phyloP scores from a whole-genome alignment of 306 rosid species.

The Alnus rubra region DNA sequence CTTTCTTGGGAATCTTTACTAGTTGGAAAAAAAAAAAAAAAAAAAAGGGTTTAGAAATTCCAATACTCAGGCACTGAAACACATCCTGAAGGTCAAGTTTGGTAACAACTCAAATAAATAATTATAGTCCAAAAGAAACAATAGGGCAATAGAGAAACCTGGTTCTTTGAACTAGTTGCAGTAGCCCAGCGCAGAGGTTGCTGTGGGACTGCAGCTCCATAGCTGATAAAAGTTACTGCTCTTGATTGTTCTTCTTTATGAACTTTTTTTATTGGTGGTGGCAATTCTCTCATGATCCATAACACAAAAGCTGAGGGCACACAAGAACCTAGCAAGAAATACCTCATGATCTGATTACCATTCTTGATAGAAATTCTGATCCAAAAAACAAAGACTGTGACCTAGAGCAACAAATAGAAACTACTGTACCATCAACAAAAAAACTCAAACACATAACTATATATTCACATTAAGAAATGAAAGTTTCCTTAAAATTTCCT shows the following conservation, averaged over 20 bases:
- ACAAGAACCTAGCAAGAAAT: constrained; percentile 50
- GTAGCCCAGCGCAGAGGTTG: constrained; percentile 42
- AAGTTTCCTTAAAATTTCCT: background rate
- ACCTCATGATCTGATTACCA: background rate
- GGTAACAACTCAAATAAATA: constrained; percentile 3
- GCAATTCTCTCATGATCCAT: constrained; percentile 76
- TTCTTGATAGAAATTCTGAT: background rate
- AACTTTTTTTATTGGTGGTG: constrained; percentile 38
- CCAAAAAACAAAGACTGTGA: background rate
- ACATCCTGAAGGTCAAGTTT: background rate
- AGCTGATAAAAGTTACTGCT: constrained; percentile 50
- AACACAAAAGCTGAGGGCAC: constrained; percentile 64
- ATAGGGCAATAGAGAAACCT: constrained; percentile 34
- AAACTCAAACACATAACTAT: background rate
- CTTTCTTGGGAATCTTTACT: background rate
- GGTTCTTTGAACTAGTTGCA: constrained; percentile 49
- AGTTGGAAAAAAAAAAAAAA: background rate
- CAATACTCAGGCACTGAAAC: background rate
- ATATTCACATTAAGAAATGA: background rate
- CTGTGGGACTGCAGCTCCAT: constrained; percentile 25
- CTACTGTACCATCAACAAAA: background rate
- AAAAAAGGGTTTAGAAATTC: background rate
- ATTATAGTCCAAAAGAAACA: background rate
- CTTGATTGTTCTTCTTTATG: constrained; percentile 43
- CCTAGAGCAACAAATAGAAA: background rate